Evolutionary conservation across 2,329 filamentous ascomycete genomes (phyloP).

Genomic region (Hymenoscyphus infarciens): DNA sequence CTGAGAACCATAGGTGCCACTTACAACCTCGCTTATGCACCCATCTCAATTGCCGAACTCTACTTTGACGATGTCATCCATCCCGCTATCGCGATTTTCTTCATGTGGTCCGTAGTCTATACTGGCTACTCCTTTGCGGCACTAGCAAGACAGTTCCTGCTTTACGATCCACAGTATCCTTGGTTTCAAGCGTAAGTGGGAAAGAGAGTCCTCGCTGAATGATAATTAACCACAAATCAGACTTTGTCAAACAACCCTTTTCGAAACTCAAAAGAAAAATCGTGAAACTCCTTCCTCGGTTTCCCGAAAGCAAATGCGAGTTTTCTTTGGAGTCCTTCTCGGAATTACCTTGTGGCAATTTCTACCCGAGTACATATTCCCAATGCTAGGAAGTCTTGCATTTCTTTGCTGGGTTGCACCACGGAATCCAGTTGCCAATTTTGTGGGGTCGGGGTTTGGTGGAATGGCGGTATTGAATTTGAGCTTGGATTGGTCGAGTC

Average conservation of each 20-base stretch:
- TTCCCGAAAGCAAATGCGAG: conserved; percentile 50
- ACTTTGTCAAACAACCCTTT: conserved; percentile 53
- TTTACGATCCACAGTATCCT: conserved; percentile 55
- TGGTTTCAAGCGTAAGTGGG: conserved; percentile 37
- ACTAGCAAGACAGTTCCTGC: conserved; percentile 51
- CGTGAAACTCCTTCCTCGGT: conserved; percentile 46
- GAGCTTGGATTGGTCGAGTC: conserved; percentile 57
- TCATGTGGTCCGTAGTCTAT: conserved; percentile 58
- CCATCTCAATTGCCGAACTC: conserved; percentile 53
- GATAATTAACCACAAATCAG: conserved; percentile 17
- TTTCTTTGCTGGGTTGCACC: conserved; percentile 63
- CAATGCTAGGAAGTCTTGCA: conserved; percentile 55
- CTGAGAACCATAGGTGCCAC: conserved; percentile 39
- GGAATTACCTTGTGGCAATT: conserved; percentile 59
- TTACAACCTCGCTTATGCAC: conserved; percentile 48
- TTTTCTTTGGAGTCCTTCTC: conserved; percentile 52
- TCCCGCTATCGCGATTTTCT: conserved; percentile 53
- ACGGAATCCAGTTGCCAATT: conserved; percentile 54
- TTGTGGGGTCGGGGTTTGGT: conserved; percentile 57
- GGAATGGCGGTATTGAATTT: conserved; percentile 60
- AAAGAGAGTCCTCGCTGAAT: background rate
- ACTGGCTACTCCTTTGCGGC: conserved; percentile 58
- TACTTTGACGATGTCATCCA: conserved; percentile 53
- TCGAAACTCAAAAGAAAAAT: conserved; percentile 53
- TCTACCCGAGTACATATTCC: conserved; percentile 57